These are phyloP conservation scores for Strobilomyces echinocephalus DNA, from an alignment of 768 basidiomycete species.

Conservation along the genomic window DNA sequence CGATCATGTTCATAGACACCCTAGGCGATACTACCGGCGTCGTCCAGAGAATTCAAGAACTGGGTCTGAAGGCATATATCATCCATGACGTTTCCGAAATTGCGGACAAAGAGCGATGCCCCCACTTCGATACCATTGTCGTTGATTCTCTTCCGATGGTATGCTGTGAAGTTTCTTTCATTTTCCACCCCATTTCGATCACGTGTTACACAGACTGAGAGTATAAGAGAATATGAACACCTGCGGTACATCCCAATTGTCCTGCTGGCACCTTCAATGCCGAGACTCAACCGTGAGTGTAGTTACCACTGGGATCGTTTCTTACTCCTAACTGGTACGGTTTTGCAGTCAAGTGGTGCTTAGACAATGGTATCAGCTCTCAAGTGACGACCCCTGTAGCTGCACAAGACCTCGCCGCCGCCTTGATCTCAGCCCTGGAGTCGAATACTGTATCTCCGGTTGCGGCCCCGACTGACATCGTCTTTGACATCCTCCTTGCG, in stretches of 20 bases:
- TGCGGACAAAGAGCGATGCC: slow-evolving; percentile 72
- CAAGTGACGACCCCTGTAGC: slow-evolving; percentile 90
- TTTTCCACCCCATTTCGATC: slow-evolving; percentile 7
- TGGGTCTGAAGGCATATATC: slow-evolving; percentile 73
- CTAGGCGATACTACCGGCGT: slow-evolving; percentile 71
- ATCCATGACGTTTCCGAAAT: slow-evolving; percentile 79
- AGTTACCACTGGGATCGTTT: not conserved
- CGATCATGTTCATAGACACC: slow-evolving; percentile 91
- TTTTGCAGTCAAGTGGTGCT: slow-evolving; percentile 82
- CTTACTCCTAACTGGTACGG: slow-evolving; percentile 2
- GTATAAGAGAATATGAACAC: slow-evolving; percentile 87
- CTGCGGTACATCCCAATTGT: slow-evolving; percentile 96
- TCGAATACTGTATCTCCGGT: slow-evolving; percentile 90
- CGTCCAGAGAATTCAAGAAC: slow-evolving; percentile 67
- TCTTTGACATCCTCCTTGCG: slow-evolving; percentile 90
- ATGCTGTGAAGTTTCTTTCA: slow-evolving; percentile 31
- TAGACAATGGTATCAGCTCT: slow-evolving; percentile 93
- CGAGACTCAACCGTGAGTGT: slow-evolving; percentile 66
- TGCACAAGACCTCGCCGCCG: slow-evolving; percentile 84
- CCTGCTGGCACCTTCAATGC: slow-evolving; percentile 75
- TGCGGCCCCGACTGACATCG: slow-evolving; percentile 76
- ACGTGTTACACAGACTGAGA: slow-evolving; percentile 62
- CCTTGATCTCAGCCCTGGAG: slow-evolving; percentile 90
- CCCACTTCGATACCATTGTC: slow-evolving; percentile 92
- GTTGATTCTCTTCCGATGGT: slow-evolving; percentile 86